Conservation (phyloP, 305 asterid species). For the Fraxinus angustifolia region DNA sequence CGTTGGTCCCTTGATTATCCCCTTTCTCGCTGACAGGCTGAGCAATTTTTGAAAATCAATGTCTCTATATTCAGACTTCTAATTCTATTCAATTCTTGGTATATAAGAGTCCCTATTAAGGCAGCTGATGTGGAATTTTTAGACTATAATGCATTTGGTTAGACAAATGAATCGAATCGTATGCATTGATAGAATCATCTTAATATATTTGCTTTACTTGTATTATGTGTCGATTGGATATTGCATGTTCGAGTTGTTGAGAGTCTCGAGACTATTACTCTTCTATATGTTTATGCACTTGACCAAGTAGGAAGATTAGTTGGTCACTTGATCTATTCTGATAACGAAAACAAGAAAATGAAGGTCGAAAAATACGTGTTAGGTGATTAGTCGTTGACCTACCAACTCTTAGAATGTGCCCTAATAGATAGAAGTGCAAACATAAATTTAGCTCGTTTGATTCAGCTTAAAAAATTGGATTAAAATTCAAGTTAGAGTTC, state of each 20-base stretch:
- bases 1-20: constrained; percentile 27
- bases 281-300: background rate
- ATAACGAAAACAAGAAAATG: background rate
- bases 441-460: background rate
- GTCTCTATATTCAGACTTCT: constrained; percentile 18
- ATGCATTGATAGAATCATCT: background rate
- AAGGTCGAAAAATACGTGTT: background rate
- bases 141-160: constrained; percentile 7
- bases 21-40: constrained; percentile 1
- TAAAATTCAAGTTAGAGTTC: no score
- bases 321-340: background rate
- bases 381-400: background rate
- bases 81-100: constrained; percentile 30
- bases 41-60: constrained; percentile 7
- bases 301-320: background rate
- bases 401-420: background rate
- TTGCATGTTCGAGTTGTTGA: background rate
- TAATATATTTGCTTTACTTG: background rate
- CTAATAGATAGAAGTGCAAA: background rate
- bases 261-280: background rate
- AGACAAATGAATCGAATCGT: constrained; percentile 6
- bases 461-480: no score
- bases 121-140: constrained; percentile 15
- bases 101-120: constrained; percentile 42
- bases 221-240: background rate